Base-by-base conservation (phyloP, 2,329 filamentous ascomycete species). In the Stagonosporopsis rhizophila region DNA sequence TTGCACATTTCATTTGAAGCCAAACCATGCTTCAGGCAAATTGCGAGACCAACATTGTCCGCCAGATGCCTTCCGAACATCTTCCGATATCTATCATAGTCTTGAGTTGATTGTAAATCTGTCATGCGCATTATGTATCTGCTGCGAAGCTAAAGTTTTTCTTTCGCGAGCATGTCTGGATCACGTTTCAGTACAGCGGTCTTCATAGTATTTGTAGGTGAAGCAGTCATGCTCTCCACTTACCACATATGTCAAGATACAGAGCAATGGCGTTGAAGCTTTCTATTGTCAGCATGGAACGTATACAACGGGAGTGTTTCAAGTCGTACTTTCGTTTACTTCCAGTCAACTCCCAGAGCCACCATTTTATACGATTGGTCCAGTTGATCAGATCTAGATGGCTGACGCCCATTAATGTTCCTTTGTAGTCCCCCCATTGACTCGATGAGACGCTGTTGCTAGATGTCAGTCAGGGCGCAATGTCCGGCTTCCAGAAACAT, bases 311-410 rank as follows among this genome's bases (percentile, higher is more conserved):
- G 3, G 9, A 14, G n/a, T 30, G 12, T 7, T 25, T 25, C 11
- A 6, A 22, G n/a, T 44, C 64, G 23, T 61, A 85, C 80, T 81
- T 85, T 63, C 79, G 77, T 70, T 81, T 82, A 55, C 81, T 81
- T 4, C 85, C 83, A 2, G 81, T 83, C 49, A 87, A 65, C 55
- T 82, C 78, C 69, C 83, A 85, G 44, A 85, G 77, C 54, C 83
- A 78, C 82, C 83, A 86, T 62, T 86, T 82, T 34, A 87, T 64
- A 27, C 85, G 77, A 60, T 87, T 88, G 25, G 84, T 86, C 86
- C 86, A 88, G 63, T 88, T 88, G 72, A 88, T 88, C 59, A 88
- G 68, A 63, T 88, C 85, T 42, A 88, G 70, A 74, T 88, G 86
- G 69, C 82, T 87, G 55, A 87, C 85, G 4, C 83, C 83, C n/a